These are phyloP conservation scores for Yarrowia sp. DNA, from an alignment of 805 yeast genomes.

Conservation along the genomic window DNA sequence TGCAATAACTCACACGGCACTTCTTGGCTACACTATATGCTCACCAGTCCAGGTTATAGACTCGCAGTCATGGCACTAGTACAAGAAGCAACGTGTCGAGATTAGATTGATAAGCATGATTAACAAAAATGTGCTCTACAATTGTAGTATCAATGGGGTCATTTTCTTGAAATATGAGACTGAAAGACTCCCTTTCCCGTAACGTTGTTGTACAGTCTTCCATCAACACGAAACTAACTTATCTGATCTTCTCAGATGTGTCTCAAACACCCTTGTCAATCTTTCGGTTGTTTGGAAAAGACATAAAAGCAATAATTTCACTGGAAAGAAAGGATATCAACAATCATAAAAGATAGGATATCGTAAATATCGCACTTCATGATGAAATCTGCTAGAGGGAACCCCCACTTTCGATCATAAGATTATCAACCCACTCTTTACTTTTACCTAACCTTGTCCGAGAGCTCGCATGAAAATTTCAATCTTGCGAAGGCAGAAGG, in stretches of 20 bases:
- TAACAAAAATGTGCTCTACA: too few species aligned
- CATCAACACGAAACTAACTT: not conserved
- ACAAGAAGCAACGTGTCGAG: not conserved
- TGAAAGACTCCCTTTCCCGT: too few species aligned
- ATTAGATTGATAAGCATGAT: not conserved
- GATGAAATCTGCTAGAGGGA: not conserved
- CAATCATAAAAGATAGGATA: too few species aligned
- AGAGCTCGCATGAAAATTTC: not conserved
- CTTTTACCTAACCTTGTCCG: not conserved
- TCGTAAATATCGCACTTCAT: too few species aligned
- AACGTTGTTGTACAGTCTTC: too few species aligned
- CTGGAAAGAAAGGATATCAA: too few species aligned
- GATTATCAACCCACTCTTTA: not conserved
- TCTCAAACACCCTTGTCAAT: not conserved
- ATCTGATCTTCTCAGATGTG: not conserved
- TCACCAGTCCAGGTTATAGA: not conserved
- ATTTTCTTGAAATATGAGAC: too few species aligned
- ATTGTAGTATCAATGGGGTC: too few species aligned
- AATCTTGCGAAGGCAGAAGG: not conserved
- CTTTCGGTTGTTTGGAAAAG: too few species aligned
- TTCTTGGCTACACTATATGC: not conserved
- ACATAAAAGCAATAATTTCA: too few species aligned
- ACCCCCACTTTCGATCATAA: not conserved
- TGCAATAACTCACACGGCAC: not conserved
- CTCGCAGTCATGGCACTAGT: not conserved